phyloP scores from a whole-genome alignment of 805 yeast genomes.

The Nakazawaea ishiwadae region DNA sequence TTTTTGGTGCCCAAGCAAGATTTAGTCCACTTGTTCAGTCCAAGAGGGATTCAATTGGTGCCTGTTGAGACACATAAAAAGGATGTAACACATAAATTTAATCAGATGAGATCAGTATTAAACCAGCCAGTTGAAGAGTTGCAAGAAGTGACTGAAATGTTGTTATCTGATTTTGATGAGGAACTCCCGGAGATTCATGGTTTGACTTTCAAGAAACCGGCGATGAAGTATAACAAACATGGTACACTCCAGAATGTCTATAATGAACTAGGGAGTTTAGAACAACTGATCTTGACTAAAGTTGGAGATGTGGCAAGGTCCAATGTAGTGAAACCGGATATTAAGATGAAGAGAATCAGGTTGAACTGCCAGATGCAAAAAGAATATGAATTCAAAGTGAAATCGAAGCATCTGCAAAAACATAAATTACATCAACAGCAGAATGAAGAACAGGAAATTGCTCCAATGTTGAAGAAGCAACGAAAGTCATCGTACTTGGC shows the following conservation, averaged over 20 bases:
- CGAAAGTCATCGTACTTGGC: neutral
- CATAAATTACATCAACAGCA: neutral
- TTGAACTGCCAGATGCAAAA: constrained; percentile 8
- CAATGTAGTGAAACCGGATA: constrained; percentile 21
- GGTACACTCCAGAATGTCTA: too few relatives aligned
- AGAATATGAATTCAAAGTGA: neutral
- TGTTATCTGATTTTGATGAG: constrained; percentile 15
- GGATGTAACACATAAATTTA: constrained; percentile 7
- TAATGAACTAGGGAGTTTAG: constrained; percentile 11
- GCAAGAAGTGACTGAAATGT: constrained; percentile 15
- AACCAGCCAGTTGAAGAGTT: too few relatives aligned
- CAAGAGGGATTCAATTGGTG: constrained; percentile 18
- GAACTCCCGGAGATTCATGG: constrained; percentile 18
- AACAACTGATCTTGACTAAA: constrained; percentile 14
- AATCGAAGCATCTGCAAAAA: constrained; percentile 9
- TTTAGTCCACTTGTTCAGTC: constrained; percentile 23
- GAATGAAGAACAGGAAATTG: neutral
- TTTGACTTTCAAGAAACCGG: constrained; percentile 31
- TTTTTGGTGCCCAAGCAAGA: constrained; percentile 35
- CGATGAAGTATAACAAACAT: constrained; percentile 12
- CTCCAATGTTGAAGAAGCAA: neutral
- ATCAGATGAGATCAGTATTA: constrained; percentile 14
- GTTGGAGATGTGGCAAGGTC: constrained; percentile 14
- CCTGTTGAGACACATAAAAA: constrained; percentile 9
- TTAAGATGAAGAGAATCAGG: constrained; percentile 24